These are phyloP conservation scores for Blastobotrys aristatus DNA, from an alignment of 1,139 yeast species.

Conservation along the genomic window DNA sequence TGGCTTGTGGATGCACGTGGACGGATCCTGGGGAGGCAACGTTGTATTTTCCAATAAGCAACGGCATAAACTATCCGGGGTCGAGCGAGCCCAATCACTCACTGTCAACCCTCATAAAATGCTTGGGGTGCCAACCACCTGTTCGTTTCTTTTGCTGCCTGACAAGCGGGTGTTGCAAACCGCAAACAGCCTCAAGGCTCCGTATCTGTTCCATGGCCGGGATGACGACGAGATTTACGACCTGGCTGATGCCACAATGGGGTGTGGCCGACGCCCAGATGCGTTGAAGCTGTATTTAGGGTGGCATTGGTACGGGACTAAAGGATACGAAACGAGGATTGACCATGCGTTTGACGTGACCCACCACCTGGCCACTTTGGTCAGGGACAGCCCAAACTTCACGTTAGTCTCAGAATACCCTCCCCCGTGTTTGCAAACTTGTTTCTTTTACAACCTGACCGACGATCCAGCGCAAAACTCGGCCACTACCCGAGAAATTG, in stretches of 20 bases:
- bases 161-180: constrained; percentile 60
- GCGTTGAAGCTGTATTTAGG: constrained; percentile 72
- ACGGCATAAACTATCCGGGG: constrained; percentile 48
- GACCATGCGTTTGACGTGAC: constrained; percentile 70
- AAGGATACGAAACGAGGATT: constrained; percentile 49
- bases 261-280: constrained; percentile 85
- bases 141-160: constrained; percentile 73
- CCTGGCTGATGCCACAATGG: constrained; percentile 88
- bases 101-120: constrained; percentile 85
- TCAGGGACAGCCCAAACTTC: constrained; percentile 40
- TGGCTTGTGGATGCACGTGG: constrained; percentile 72
- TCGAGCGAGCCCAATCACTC: constrained; percentile 66
- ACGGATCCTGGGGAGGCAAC: constrained; percentile 92
- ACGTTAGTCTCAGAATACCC: constrained; percentile 50
- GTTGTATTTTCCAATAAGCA: constrained; percentile 60
- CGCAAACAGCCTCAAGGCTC: constrained; percentile 74
- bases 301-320: constrained; percentile 74
- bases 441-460: constrained; percentile 63
- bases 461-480: constrained; percentile 44
- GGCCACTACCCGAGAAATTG: constrained; percentile 56
- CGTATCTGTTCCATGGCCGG: constrained; percentile 68
- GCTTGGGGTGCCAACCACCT: constrained; percentile 87
- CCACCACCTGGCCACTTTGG: constrained; percentile 49
- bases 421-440: constrained; percentile 79
- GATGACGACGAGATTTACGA: constrained; percentile 59